Conservation (phyloP, 1,139 yeast species). For the Ogataea hybrid region DNA sequence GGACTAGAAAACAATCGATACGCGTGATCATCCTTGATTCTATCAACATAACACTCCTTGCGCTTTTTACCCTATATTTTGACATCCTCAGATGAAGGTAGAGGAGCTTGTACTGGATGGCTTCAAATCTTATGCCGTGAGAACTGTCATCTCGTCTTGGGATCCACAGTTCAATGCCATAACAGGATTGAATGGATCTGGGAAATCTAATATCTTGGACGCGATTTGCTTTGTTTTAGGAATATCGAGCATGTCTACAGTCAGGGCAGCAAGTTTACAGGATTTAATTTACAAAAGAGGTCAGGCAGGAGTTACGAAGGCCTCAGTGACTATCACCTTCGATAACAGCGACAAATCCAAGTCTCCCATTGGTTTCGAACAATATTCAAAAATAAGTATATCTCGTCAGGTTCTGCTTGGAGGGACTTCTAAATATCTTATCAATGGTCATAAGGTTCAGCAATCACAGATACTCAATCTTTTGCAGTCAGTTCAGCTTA, state of each 20-base stretch:
- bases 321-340: conserved; percentile 93
- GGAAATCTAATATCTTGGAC: conserved; percentile 91
- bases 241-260: conserved; percentile 89
- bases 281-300: conserved; percentile 96
- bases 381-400: conserved; percentile 77
- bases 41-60: too few species aligned
- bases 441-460: conserved; percentile 96
- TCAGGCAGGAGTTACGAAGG: conserved; percentile 97
- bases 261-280: conserved; percentile 88
- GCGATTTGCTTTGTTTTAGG: conserved; percentile 99
- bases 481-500: conserved; percentile 92
- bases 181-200: conserved; percentile 97
- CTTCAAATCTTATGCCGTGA: conserved; percentile 94
- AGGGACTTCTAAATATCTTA: conserved; percentile 86
- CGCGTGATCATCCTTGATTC: background rate
- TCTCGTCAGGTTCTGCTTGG: conserved; percentile 91
- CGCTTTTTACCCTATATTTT: too few species aligned
- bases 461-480: conserved; percentile 89
- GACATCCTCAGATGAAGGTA: conserved; percentile 42
- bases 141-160: conserved; percentile 96
- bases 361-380: conserved; percentile 88
- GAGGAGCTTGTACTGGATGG: conserved; percentile 97
- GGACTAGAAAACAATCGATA: too few species aligned
- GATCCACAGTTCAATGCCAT: conserved; percentile 96
- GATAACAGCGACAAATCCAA: conserved; percentile 74